phyloP scores from a whole-genome alignment of 2,329 filamentous ascomycete species.

The Calonectria henricotiae region DNA sequence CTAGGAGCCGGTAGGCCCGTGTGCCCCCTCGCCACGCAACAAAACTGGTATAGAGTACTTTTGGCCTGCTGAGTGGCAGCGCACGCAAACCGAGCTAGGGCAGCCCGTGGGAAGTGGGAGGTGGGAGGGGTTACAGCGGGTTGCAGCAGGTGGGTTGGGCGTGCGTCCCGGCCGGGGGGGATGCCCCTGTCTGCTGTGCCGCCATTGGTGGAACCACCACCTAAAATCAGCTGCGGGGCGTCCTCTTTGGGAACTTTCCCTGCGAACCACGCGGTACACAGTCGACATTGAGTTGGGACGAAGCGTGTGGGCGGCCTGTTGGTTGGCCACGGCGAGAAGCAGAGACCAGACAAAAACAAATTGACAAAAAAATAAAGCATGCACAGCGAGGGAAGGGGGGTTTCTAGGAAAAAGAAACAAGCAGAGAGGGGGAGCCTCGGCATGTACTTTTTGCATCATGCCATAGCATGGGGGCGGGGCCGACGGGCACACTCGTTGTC shows the following conservation, averaged over 20 bases:
- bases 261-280: slow-evolving; percentile 31
- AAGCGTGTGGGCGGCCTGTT: slow-evolving; percentile 23
- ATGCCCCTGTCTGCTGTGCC: not conserved
- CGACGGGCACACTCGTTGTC: slow-evolving; percentile 28
- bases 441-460: not conserved
- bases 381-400: slow-evolving; percentile 1
- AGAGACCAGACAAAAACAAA: slow-evolving; percentile 1
- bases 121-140: slow-evolving; percentile 30
- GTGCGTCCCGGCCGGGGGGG: slow-evolving; percentile 25
- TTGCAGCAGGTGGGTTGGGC: slow-evolving; percentile 31
- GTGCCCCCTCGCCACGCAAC: slow-evolving; percentile 33
- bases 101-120: slow-evolving; percentile 16
- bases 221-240: slow-evolving; percentile 22
- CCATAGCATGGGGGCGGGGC: not conserved
- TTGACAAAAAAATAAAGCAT: slow-evolving; percentile 20
- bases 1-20: slow-evolving; percentile 27
- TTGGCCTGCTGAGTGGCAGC: slow-evolving; percentile 5
- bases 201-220: slow-evolving; percentile 28
- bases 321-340: slow-evolving; percentile 18
- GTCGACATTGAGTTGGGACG: slow-evolving; percentile 22
- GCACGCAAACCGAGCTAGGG: slow-evolving; percentile 27
- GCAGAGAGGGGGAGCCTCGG: slow-evolving; percentile 34
- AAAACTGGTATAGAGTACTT: slow-evolving; percentile 24
- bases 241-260: not conserved
- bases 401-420: slow-evolving; percentile 27